Evolutionary conservation across 139 green algal genomes (phyloP), one percentile per base, ranked within the genome.

Genomic region (Protoeuglena noctilucae): DNA sequence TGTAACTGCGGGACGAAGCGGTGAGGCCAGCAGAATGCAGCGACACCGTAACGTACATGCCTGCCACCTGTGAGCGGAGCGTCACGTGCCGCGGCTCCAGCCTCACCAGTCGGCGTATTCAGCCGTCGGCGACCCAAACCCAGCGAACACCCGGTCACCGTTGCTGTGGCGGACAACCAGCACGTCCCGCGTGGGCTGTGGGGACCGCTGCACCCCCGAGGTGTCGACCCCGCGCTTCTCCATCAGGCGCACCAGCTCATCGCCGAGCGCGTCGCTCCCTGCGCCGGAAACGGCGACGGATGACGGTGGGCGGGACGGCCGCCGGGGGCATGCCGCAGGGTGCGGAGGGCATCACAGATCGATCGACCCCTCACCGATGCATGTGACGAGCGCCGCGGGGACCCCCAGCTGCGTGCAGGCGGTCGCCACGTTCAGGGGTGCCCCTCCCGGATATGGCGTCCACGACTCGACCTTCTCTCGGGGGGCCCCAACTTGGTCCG

Each of bases 361-460:
- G n/a, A n/a, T n/a, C n/a, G n/a, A n/a, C n/a, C n/a, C n/a, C n/a
- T n/a, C n/a, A n/a, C n/a, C 85, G 25, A 94, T 58, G 3, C 77
- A 75, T 0, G 60, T 72, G 2, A 93, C 28, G 24, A 94, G 84
- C 5, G 61, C 57, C 6, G 61, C 62, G 21, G 61, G 51, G 2
- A 76, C 53, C 5, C 72, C 77, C 34, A 88, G 67, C 12, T 71
- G 74, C 0, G 70, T 64, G 0, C 82, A 47, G 3, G 63, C 72
- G 21, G 75, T 76, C 25, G 75, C 81, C 23, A 94, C 83, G 51
- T 94, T 94, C 54, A 58, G 68, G 3, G 81, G 76, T 0, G 85
- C 85, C 9, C 85, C 85, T 5, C 85, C 85, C 3, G 84, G 80
- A 48, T 84, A 86, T 4, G 82, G 80, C 21, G 73, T 93, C 84